These are phyloP conservation scores for Arabidopsis hybrid DNA, from an alignment of 441 rosid species.

Conservation along the genomic window DNA sequence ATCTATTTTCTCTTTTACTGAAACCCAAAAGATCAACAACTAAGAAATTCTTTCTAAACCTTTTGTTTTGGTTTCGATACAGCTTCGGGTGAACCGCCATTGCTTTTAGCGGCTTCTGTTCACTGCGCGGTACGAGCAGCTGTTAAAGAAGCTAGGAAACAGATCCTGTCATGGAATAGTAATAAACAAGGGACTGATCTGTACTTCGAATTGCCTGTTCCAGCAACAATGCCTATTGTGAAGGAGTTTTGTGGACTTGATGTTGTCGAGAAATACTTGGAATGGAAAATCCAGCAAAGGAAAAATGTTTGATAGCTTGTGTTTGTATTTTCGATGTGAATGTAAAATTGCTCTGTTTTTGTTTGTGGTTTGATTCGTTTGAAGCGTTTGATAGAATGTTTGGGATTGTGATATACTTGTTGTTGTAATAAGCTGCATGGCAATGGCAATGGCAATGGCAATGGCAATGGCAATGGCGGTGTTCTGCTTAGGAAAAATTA, in stretches of 20 bases:
- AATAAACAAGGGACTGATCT: constrained; percentile 38
- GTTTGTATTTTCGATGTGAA: constrained; percentile 12
- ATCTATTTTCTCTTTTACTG: not conserved
- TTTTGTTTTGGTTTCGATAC: constrained; percentile 36
- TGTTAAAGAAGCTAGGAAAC: constrained; percentile 71
- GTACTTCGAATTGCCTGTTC: constrained; percentile 64
- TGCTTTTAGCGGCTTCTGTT: constrained; percentile 82
- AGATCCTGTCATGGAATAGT: constrained; percentile 60
- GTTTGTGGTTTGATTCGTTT: not conserved
- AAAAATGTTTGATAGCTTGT: constrained; percentile 22
- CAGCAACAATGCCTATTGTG: constrained; percentile 87
- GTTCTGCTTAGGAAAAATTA: no score
- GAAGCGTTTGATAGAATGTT: constrained; percentile 10
- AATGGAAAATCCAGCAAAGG: constrained; percentile 54
- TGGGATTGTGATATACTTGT: constrained; percentile 13
- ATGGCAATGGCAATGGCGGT: no score
- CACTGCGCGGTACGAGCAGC: constrained; percentile 89
- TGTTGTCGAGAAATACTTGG: constrained; percentile 70
- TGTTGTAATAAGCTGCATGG: constrained; percentile 26
- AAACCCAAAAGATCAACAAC: constrained; percentile 15
- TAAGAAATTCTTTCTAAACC: constrained; percentile 9
- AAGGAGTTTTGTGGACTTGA: constrained; percentile 88
- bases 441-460: no score
- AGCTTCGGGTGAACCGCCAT: constrained; percentile 96
- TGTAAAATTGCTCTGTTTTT: not conserved